Evolutionary conservation across 176 grass and related monocot genomes (phyloP), one percentile per base, ranked within the genome.

Genomic region (Juncus effusus): DNA sequence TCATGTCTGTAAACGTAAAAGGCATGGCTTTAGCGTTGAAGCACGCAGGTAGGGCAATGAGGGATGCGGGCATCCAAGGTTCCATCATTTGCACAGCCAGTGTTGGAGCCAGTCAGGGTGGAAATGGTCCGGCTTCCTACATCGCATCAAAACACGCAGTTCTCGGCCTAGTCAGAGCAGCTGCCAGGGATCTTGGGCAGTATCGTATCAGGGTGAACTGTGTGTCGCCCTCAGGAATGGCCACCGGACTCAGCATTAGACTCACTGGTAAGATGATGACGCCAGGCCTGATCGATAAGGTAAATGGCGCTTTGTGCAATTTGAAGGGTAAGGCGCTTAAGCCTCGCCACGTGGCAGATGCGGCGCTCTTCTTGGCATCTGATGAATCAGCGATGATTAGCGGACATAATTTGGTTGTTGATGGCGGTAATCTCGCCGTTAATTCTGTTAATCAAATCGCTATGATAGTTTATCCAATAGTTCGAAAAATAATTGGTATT

Each of bases 371-470:
- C 77, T 67, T 85, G 16, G 82, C 82, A 42, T 76, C 73, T 56
- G 82, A 80, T 36, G 82, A 85, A 28, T 28, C 19, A 28, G 0
- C 1, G 19, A 28, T 28, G 19, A 28, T 28, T 28, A 28, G 19
- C 19, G 82, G 82, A 0, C 82, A 85, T 74, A 85, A 85, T 78
- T 78, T 85, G 40, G 77, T 81, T 61, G 65, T 85, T 7, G 82
- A 85, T 78, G 82, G 82, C 50, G 82, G 82, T 5, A 28, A 28
- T 28, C 19, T 28, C 19, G 19, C 19, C 19, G 19, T 28, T 28
- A 28, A 28, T 28, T 28, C 19, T 28, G 19, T 28, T 28, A 28
- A 28, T 28, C 19, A 28, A 28, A 28, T 28, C 19, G 19, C 19
- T 28, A 28, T 28, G 19, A 28, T 1, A 28, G 19, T 28, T 28